Evolutionary conservation across 108 stramenopile species (phyloP), one percentile per base, ranked within the genome.

Genomic region (Skeletonema costatum): DNA sequence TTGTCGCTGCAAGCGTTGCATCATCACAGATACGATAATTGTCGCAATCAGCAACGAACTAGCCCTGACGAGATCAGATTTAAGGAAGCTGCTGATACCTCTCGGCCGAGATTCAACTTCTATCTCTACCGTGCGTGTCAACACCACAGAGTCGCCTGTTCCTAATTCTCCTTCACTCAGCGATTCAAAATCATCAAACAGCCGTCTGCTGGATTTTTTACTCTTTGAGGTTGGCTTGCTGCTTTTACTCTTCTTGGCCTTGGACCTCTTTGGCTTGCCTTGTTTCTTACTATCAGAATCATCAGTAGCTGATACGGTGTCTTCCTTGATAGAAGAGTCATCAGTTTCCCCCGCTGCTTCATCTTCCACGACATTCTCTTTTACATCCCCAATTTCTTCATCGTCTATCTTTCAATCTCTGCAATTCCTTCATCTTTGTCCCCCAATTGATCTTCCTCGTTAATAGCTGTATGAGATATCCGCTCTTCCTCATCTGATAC

Each of bases 41-140:
- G 81, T 82, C 33, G 75, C 81, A 46, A 82, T 51, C 32, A 82
- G 68, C 21, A 82, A 67, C 39, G 69, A 29, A 11, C 56, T 8
- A n/a, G 81, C 70, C 16, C 81, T 42, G 12, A 60, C 66, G 16
- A 82, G 81, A 72, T 82, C 81, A 32, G 81, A 66, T 60, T 60
- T 48, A 29, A 75, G 11, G 32, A 42, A 75, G 14, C 33, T 13
- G 8, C 13, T 66, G 16, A 75, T 75, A 19, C 74, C 66, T 39
- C 64, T 53, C 36, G 65, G 58, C n/a, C 30, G 66, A 39, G 74
- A 1, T 31, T 42, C 56, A 31, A 75, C 39, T 25, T 75, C 74
- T 35, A 32, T 44, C 50, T 65, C 39, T 30, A 39, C 13, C 2
- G 53, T 67, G n/a, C 64, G 66, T 38, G 74, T 60, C 32, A 60